Conservation (phyloP, 768 basidiomycete species). For the Pleurotus salmoneostramineus region DNA sequence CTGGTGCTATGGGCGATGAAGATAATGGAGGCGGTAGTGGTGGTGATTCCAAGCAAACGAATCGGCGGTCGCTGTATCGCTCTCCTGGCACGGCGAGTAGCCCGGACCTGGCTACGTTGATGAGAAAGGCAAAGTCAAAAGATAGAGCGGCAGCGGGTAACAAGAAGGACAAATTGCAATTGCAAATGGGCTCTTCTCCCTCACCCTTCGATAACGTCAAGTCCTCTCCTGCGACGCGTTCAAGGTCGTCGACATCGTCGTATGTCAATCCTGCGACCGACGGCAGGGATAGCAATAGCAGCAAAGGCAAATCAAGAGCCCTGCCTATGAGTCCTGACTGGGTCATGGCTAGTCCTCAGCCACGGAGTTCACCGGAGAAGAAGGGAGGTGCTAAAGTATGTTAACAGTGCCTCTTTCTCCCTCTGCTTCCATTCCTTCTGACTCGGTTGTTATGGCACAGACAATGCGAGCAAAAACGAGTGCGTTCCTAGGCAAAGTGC, state of each 20-base stretch:
- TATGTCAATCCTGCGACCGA: constrained; percentile 17
- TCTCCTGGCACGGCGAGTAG: constrained; percentile 87
- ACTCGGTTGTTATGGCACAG: constrained; percentile 27
- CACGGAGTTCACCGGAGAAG: constrained; percentile 37
- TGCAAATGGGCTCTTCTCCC: neutral
- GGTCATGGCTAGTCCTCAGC: constrained; percentile 43
- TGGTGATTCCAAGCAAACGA: constrained; percentile 59
- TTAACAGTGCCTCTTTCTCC: constrained; percentile 5
- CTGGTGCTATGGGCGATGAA: constrained; percentile 44
- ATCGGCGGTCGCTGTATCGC: constrained; percentile 83
- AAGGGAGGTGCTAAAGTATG: constrained; percentile 48
- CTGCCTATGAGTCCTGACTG: constrained; percentile 32
- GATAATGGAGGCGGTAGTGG: constrained; percentile 54
- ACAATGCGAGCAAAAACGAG: constrained; percentile 79
- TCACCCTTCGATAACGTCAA: constrained; percentile 21
- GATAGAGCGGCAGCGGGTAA: constrained; percentile 36
- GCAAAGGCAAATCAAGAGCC: constrained; percentile 31
- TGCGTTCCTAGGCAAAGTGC: constrained; percentile 77
- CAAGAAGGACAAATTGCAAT: constrained; percentile 31
- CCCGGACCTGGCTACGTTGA: constrained; percentile 85
- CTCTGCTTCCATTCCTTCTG: neutral
- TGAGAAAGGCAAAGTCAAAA: constrained; percentile 78
- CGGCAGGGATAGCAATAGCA: constrained; percentile 19
- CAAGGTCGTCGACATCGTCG: constrained; percentile 39
- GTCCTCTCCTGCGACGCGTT: constrained; percentile 36